These are phyloP conservation scores for Syzygium jambos DNA, from an alignment of 345 rosid species.

Conservation along the genomic window DNA sequence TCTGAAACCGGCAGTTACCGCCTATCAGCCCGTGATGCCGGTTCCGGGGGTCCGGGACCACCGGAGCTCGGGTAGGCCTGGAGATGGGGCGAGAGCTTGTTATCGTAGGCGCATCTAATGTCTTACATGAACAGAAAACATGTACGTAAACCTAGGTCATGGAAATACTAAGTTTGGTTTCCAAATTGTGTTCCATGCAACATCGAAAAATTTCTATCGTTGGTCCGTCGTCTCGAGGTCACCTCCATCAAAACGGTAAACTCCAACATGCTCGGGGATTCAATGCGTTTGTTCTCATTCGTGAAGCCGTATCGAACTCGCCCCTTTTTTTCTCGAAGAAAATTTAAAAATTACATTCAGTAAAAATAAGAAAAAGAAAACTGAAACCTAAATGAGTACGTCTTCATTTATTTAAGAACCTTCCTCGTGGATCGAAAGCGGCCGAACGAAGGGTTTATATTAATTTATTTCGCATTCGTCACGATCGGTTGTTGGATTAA, in stretches of 20 bases:
- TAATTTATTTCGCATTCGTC: not conserved
- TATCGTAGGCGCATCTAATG: fast-evolving
- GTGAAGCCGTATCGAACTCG: too few relatives aligned
- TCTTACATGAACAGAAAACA: too few relatives aligned
- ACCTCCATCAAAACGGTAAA: not conserved
- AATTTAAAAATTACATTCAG: not conserved
- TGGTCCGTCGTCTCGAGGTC: not conserved
- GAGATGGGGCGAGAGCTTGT: not conserved
- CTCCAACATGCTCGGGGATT: not conserved
- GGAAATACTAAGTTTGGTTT: not conserved
- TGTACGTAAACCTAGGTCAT: not conserved
- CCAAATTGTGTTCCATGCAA: not conserved
- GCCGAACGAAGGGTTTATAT: not conserved
- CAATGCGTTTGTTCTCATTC: too few relatives aligned
- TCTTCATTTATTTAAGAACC: not conserved
- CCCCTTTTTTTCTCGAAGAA: not conserved
- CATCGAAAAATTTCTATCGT: not conserved
- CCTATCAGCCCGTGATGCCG: not conserved
- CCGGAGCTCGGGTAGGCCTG: not conserved
- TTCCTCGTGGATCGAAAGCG: not conserved
- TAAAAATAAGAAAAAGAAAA: not conserved
- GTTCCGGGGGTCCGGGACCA: fast-evolving
- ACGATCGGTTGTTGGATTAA: not conserved
- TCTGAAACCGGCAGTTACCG: not conserved
- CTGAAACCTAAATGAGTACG: not conserved